These are phyloP conservation scores for Russula emetica DNA, from an alignment of 768 basidiomycete species.

Conservation along the genomic window DNA sequence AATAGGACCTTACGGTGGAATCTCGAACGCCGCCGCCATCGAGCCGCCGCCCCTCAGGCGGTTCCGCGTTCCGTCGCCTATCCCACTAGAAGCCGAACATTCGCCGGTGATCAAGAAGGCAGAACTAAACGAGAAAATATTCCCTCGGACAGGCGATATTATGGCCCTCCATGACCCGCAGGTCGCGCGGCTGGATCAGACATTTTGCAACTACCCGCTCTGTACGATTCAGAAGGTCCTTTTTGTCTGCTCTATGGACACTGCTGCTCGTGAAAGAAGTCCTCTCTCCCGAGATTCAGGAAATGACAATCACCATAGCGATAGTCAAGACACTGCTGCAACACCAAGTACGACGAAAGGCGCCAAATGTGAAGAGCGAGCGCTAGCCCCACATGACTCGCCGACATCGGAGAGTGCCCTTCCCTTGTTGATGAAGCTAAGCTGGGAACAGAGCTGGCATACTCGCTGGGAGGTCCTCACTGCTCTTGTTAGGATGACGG, in stretches of 20 bases:
- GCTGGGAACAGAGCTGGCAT: conserved; percentile 25
- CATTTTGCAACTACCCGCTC: conserved; percentile 50
- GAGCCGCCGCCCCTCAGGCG: conserved; percentile 17
- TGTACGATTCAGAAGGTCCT: conserved; percentile 66
- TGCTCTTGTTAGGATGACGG: conserved; percentile 25
- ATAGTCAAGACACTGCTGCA: not conserved
- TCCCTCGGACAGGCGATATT: conserved; percentile 65
- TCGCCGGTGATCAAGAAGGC: conserved; percentile 10
- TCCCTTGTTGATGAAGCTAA: conserved; percentile 12
- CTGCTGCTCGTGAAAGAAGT: conserved; percentile 1
- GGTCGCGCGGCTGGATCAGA: conserved; percentile 53
- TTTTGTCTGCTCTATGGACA: conserved; percentile 55
- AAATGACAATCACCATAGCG: not conserved
- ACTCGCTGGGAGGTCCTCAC: conserved; percentile 29
- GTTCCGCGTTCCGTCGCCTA: conserved; percentile 10
- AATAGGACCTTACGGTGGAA: conserved; percentile 29
- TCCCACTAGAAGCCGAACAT: not conserved
- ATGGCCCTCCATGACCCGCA: conserved; percentile 55
- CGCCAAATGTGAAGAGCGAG: not conserved
- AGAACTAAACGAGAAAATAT: conserved; percentile 33
- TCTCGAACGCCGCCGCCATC: conserved; percentile 13
- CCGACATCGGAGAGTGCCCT: not conserved
- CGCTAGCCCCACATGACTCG: not conserved
- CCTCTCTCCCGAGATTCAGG: not conserved
- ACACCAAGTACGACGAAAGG: not conserved